Evolutionary conservation across 1,284 basidiomycete genomes (phyloP).

Genomic region (Ceraceosorus guamensis): DNA sequence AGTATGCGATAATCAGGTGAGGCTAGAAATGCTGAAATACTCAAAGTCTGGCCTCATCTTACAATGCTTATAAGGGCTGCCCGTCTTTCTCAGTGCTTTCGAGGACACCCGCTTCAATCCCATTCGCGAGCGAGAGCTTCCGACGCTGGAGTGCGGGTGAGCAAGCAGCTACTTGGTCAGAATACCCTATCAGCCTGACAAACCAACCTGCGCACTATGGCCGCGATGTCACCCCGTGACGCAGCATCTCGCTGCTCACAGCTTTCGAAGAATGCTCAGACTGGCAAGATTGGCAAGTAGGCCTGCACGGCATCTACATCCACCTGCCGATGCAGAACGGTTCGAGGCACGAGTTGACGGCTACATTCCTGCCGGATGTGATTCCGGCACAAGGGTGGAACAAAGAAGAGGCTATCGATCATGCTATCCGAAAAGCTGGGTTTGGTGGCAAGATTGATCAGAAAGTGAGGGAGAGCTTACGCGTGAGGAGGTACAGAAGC

Average conservation of each 20-base stretch:
- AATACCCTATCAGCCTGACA: not conserved
- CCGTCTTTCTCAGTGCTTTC: conserved; percentile 49
- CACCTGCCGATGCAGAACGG: conserved; percentile 66
- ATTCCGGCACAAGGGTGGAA: conserved; percentile 88
- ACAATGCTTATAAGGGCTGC: not conserved
- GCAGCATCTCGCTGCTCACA: conserved; percentile 80
- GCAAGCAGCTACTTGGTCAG: conserved; percentile 41
- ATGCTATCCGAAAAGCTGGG: conserved; percentile 84
- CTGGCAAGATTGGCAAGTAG: conserved; percentile 86
- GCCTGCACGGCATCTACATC: conserved; percentile 85
- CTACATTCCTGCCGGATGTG: conserved; percentile 92
- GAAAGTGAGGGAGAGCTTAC: conserved; percentile 67
- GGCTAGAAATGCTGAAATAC: conserved; percentile 51
- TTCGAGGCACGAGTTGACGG: conserved; percentile 62
- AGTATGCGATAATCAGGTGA: conserved; percentile 79
- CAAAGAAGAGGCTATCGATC: conserved; percentile 77
- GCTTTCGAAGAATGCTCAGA: conserved; percentile 77
- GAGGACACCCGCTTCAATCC: conserved; percentile 55
- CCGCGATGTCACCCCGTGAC: conserved; percentile 4
- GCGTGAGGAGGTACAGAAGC: conserved; percentile 77
- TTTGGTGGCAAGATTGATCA: conserved; percentile 72
- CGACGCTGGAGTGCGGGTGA: conserved; percentile 74
- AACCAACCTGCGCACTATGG: not conserved
- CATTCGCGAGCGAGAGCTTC: conserved; percentile 69
- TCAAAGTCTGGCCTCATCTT: not conserved